These are phyloP conservation scores for Ascochyta rabiei DNA, from an alignment of 2,329 filamentous ascomycete species.

Conservation along the genomic window DNA sequence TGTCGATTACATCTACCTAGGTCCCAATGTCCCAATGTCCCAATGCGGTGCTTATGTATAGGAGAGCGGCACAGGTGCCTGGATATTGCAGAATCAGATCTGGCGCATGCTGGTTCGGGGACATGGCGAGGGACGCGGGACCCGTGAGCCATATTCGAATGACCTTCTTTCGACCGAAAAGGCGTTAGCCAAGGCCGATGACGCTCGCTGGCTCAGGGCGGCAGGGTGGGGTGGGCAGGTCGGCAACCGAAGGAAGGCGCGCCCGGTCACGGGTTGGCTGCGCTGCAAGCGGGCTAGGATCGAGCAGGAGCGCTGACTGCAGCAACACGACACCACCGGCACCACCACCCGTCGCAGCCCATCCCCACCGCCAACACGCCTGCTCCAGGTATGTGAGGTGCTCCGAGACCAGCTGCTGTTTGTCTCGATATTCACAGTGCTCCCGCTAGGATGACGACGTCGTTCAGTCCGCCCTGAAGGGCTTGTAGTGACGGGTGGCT, in stretches of 20 bases:
- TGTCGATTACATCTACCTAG: constrained; percentile 1
- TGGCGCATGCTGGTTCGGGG: constrained; percentile 26
- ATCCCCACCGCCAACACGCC: not conserved
- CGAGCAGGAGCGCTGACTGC: constrained; percentile 18
- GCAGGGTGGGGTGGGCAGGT: not conserved
- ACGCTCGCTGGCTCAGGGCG: constrained; percentile 4
- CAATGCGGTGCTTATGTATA: constrained; percentile 14
- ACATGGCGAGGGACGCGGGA: constrained; percentile 10
- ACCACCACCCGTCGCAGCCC: constrained; percentile 8
- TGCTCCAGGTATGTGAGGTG: constrained; percentile 15
- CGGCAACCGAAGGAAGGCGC: constrained; percentile 1
- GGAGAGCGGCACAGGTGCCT: constrained; percentile 20
- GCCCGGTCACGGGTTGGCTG: constrained; percentile 10
- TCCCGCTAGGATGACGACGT: constrained; percentile 10
- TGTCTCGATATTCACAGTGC: constrained; percentile 15
- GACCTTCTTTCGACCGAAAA: constrained; percentile 26
- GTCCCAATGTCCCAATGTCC: constrained; percentile 3
- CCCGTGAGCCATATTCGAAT: constrained; percentile 28
- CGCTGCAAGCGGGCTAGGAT: not conserved
- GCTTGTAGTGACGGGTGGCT: not conserved
- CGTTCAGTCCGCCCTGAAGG: constrained; percentile 12
- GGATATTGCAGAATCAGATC: constrained; percentile 12
- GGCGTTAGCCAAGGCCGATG: constrained; percentile 20
- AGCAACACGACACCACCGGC: constrained; percentile 16
- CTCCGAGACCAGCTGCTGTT: not conserved